Evolutionary conservation across 2,329 filamentous ascomycete species (phyloP).

Genomic region (Blastomyces silverae): DNA sequence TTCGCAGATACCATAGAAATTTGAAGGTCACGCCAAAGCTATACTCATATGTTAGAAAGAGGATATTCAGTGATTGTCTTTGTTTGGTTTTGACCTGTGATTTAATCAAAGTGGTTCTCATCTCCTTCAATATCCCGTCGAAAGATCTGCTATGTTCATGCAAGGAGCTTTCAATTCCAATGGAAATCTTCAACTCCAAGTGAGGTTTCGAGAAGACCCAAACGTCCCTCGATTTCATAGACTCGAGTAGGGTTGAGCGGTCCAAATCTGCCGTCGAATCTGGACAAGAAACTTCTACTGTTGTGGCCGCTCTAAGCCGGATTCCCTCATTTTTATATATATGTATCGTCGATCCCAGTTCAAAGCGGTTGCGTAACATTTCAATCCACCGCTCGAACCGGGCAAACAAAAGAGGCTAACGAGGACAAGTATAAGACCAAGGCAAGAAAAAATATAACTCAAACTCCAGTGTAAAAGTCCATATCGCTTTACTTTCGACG

Average conservation of each 20-base stretch:
- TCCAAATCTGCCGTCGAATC: neutral
- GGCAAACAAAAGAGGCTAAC: neutral
- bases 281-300: slow-evolving; percentile 19
- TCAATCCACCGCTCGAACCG: neutral
- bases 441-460: neutral
- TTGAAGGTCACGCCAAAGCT: slow-evolving; percentile 7
- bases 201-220: slow-evolving; percentile 31
- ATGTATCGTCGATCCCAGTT: slow-evolving; percentile 18
- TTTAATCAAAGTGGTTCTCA: slow-evolving; percentile 2
- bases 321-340: slow-evolving; percentile 17
- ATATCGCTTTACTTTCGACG: neutral
- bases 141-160: slow-evolving; percentile 16
- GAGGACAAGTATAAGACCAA: neutral
- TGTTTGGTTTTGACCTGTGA: slow-evolving; percentile 22
- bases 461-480: too few species aligned
- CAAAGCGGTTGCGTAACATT: slow-evolving; percentile 13
- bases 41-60: neutral
- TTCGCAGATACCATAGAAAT: neutral
- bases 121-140: slow-evolving; percentile 21
- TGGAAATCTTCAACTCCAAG: slow-evolving; percentile 26
- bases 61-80: slow-evolving; percentile 14
- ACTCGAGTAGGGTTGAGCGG: slow-evolving; percentile 13
- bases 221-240: slow-evolving; percentile 16
- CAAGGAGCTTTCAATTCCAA: slow-evolving; percentile 19
- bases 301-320: slow-evolving; percentile 23